Evolutionary conservation across 495 filamentous ascomycete species (phyloP).

Genomic region (Penicillium lagena): DNA sequence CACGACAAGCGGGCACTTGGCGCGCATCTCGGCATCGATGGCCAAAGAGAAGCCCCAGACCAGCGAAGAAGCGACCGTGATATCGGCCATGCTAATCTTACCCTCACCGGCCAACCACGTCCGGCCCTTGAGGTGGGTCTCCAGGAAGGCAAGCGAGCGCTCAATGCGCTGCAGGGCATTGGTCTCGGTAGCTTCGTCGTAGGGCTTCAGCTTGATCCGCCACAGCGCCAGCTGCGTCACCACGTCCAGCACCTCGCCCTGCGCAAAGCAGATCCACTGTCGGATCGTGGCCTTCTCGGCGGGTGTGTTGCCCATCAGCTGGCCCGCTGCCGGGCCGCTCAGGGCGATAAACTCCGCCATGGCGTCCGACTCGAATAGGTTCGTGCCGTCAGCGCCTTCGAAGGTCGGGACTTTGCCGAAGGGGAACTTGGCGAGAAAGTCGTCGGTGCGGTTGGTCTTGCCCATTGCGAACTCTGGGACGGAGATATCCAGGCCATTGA

Average conservation of each 20-base stretch:
- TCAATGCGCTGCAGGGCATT: conserved; percentile 15
- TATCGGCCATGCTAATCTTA: conserved; percentile 48
- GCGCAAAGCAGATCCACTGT: conserved; percentile 44
- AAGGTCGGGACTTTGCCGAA: conserved; percentile 55
- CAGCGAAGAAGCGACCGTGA: conserved; percentile 37
- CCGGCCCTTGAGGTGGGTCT: conserved; percentile 29
- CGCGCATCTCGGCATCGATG: conserved; percentile 46
- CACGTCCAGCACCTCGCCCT: conserved; percentile 35
- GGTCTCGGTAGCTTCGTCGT: conserved; percentile 29
- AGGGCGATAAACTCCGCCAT: conserved; percentile 50
- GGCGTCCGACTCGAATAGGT: conserved; percentile 46
- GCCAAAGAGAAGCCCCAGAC: conserved; percentile 31
- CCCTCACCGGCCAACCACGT: conserved; percentile 42
- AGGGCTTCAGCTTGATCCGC: conserved; percentile 23
- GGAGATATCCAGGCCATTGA: conserved; percentile 44
- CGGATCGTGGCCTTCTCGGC: conserved; percentile 42
- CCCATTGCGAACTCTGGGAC: conserved; percentile 34
- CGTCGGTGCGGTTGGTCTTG: conserved; percentile 42
- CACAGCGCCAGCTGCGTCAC: conserved; percentile 24
- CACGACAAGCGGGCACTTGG: conserved; percentile 34
- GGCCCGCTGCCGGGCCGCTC: conserved; percentile 41
- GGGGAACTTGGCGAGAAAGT: conserved; percentile 56
- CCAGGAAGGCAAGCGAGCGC: conserved; percentile 34
- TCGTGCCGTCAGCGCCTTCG: conserved; percentile 44
- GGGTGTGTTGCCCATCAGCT: conserved; percentile 43